phyloP scores from a whole-genome alignment of 1,284 basidiomycete genomes.

The Afroboletus lepidellus region DNA sequence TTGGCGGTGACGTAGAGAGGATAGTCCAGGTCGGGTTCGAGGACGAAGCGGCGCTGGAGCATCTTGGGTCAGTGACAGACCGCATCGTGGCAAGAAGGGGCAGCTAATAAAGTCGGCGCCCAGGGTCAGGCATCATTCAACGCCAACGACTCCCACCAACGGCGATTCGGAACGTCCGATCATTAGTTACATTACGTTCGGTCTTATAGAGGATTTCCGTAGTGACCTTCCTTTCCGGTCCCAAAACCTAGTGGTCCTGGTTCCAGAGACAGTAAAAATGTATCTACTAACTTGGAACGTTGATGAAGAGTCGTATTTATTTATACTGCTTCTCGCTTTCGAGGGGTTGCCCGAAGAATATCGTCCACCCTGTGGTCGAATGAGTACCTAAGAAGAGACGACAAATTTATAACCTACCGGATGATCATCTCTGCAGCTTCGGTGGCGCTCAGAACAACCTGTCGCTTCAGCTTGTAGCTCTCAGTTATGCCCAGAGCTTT shows the following conservation, averaged over 20 bases:
- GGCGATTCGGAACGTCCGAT: no score
- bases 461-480: slow-evolving; percentile 95
- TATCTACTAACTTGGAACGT: slow-evolving; percentile 14
- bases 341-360: slow-evolving; percentile 63
- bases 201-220: no score
- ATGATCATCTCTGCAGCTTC: slow-evolving; percentile 99
- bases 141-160: no score
- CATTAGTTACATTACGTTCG: no score
- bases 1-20: slow-evolving; percentile 55
- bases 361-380: slow-evolving; percentile 55
- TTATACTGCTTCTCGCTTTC: slow-evolving; percentile 63
- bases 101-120: no score
- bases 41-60: slow-evolving; percentile 21
- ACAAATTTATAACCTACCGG: slow-evolving; percentile 55
- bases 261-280: not conserved
- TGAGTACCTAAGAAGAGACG: slow-evolving; percentile 7
- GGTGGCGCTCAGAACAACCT: slow-evolving; percentile 91
- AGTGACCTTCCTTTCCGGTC: no score
- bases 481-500: slow-evolving; percentile 86
- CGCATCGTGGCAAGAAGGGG: no score
- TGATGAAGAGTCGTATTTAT: slow-evolving; percentile 1
- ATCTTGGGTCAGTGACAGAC: slow-evolving; percentile 9
- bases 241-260: no score
- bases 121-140: no score
- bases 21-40: slow-evolving; percentile 37